Conservation (phyloP, 306 rosid species). For the Acmispon strigosus region DNA sequence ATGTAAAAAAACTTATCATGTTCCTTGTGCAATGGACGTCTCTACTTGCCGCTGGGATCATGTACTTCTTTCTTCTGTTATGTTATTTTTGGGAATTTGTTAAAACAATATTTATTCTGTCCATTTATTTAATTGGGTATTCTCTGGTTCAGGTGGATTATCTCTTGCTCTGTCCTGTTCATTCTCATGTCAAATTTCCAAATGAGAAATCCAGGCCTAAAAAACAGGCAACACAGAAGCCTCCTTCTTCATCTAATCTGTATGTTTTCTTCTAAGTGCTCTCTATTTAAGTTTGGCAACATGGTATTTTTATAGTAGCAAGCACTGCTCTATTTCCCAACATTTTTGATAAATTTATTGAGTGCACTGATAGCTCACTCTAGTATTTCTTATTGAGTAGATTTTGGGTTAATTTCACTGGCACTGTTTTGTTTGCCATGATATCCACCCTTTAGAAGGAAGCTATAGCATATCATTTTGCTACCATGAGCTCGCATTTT, state of each 20-base stretch:
- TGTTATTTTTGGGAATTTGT: neutral
- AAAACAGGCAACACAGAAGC: constrained; percentile 25
- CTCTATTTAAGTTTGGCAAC: neutral
- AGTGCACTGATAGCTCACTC: neutral
- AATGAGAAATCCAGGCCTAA: constrained; percentile 44
- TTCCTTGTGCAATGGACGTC: constrained; percentile 73
- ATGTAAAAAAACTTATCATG: constrained; percentile 80
- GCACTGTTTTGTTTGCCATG: neutral
- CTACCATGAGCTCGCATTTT: neutral
- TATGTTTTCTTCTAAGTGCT: constrained; percentile 15
- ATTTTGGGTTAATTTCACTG: neutral
- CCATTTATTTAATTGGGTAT: neutral
- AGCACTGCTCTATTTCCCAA: neutral
- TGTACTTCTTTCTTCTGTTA: constrained; percentile 26
- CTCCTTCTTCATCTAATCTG: constrained; percentile 18
- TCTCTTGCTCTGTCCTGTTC: constrained; percentile 80
- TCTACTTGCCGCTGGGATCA: constrained; percentile 71
- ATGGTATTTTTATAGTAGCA: neutral
- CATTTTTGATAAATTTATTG: neutral
- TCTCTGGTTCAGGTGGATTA: constrained; percentile 48
- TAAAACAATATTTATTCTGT: neutral
- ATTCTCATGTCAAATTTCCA: constrained; percentile 59
- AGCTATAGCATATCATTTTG: neutral
- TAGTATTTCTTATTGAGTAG: neutral
- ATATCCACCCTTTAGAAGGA: neutral